Evolutionary conservation across 2,329 filamentous ascomycete genomes (phyloP), one percentile per base, ranked within the genome.

Genomic region (Verticillium alfalfae): DNA sequence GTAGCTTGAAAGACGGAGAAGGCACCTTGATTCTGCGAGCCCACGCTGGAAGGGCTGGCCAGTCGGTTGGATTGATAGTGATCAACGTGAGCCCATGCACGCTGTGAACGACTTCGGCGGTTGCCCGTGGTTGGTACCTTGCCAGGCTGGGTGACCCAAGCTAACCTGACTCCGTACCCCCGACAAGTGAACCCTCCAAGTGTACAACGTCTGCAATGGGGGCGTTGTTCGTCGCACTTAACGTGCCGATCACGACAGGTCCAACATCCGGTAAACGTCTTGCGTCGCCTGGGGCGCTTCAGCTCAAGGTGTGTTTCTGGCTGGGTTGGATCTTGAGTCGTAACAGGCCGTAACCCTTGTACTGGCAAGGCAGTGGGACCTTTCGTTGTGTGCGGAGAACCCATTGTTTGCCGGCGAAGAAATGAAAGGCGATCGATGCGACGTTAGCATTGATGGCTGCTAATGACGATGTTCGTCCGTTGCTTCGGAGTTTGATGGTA

Each of bases 191-290:
- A 59, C 3, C 45, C 31, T 12, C 60, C 60, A n/a, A 18, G 22
- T 4, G 39, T 16, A 31, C 60, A 62, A 16, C 60, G 49, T 18
- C 13, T 59, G 37, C 73, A 75, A 12, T 60, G 62, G 1, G 73
- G 74, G 16, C 66, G 67, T 52, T 61, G 64, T 64, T 75, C 73
- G 58, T 75, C 73, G 34, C 60, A 62, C 66, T 75, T 76, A 64
- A 75, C 70, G 61, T 73, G 72, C n/a, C 73, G 68, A 34, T 68
- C 62, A 15, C 74, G 73, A 63, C 74, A 76, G 7, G 73, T 73
- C 73, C 72, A 75, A 61, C 74, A 76, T 12, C 74, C 74, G 2
- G 67, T 70, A 60, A 71, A 71, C 2, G 67, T 70, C 62, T 71
- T 72, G 8, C 34, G 37, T 52, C 60, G 60, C 34, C 57, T 22